Conservation (phyloP, 75 land plant genomes). For the Picea sitchensis region DNA sequence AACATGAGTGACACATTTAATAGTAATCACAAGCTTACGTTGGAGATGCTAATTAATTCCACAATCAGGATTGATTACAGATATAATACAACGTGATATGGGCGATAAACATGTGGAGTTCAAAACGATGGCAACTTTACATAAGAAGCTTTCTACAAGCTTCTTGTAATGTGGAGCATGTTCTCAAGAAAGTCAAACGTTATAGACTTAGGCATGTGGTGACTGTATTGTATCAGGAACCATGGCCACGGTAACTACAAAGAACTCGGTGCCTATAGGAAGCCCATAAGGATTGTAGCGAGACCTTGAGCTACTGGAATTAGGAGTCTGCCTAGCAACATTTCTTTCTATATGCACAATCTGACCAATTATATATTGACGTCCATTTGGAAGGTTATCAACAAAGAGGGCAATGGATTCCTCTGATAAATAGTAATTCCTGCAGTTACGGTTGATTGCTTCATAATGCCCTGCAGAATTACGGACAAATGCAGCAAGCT, state of each 20-base stretch:
- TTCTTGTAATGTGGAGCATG: too few species aligned
- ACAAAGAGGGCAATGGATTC: slow-evolving; percentile 96
- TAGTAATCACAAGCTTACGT: too few species aligned
- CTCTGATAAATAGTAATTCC: slow-evolving; percentile 82
- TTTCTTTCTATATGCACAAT: slow-evolving; percentile 93
- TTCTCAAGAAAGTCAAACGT: too few species aligned
- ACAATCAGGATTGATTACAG: too few species aligned
- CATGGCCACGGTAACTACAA: slow-evolving; percentile 94
- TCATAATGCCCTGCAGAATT: slow-evolving; percentile 86
- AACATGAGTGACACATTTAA: too few species aligned
- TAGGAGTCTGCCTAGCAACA: slow-evolving; percentile 32
- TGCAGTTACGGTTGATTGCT: slow-evolving; percentile 82
- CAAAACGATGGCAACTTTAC: too few species aligned
- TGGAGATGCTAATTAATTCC: too few species aligned
- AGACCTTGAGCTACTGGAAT: slow-evolving; percentile 24
- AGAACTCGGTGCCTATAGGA: slow-evolving; percentile 85
- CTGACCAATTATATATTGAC: slow-evolving; percentile 88
- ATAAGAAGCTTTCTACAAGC: too few species aligned
- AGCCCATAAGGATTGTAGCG: slow-evolving; percentile 74
- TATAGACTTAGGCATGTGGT: slow-evolving; percentile 37
- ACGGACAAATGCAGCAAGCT: slow-evolving; percentile 90
- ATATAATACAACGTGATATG: too few species aligned
- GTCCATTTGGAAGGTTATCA: slow-evolving; percentile 56
- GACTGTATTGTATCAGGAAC: slow-evolving; percentile 77
- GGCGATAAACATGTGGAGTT: too few species aligned